phyloP scores from a whole-genome alignment of 2,329 filamentous ascomycete species.

The Botrytis tulipae region DNA sequence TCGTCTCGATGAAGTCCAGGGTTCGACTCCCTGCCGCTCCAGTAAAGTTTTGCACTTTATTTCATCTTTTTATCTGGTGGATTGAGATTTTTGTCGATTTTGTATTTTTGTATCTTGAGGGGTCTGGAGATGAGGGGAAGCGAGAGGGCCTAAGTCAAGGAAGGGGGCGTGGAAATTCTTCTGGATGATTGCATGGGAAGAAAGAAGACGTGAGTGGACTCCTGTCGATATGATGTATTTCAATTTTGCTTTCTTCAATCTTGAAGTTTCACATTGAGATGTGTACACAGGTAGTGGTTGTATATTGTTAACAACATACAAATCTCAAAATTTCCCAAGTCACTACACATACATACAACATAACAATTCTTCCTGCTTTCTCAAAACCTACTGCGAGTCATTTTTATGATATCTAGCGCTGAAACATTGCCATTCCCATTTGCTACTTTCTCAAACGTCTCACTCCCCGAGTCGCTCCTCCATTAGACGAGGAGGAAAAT shows the following conservation, averaged over 20 bases:
- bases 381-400: not conserved
- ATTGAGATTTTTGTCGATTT: not conserved
- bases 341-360: not conserved
- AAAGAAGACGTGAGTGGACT: not conserved
- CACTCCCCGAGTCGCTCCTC: not conserved
- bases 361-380: not conserved
- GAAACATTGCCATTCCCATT: not conserved
- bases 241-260: not conserved
- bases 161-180: not conserved
- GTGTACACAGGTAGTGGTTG: not conserved
- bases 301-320: no score
- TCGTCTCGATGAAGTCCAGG: conserved; percentile 1
- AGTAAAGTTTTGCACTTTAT: not conserved
- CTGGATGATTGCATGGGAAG: not conserved
- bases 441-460: not conserved
- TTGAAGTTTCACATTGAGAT: not conserved
- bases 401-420: not conserved
- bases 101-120: not conserved
- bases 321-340: not conserved
- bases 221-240: not conserved
- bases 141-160: not conserved
- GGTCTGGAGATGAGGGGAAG: not conserved
- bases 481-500: not conserved
- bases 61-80: not conserved
- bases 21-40: conserved; percentile 14